phyloP scores from a whole-genome alignment of 2,329 filamentous ascomycete species.

The Aphanocladium album region DNA sequence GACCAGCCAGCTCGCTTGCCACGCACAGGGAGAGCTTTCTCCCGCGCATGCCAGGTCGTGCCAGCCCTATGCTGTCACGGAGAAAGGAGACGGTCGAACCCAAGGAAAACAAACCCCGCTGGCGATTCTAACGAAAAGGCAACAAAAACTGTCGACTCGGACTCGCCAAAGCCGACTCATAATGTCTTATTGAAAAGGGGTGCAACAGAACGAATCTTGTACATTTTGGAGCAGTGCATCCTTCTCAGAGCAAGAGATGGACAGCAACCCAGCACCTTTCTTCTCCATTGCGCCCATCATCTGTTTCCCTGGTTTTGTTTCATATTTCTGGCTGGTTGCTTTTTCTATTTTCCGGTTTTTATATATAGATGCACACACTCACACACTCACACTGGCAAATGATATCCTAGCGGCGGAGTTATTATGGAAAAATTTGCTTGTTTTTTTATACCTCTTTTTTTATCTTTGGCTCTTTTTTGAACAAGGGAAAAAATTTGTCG shows the following conservation, averaged over 20 bases:
- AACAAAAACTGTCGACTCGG: neutral
- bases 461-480: neutral
- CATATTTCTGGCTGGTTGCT: neutral
- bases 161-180: neutral
- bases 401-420: slow-evolving; percentile 13
- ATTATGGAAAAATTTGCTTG: neutral
- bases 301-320: neutral
- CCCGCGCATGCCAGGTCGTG: slow-evolving; percentile 31
- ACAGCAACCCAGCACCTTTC: neutral
- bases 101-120: slow-evolving; percentile 44
- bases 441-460: neutral
- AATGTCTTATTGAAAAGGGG: neutral
- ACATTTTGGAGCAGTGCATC: neutral
- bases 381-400: slow-evolving; percentile 1
- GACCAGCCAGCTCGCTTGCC: slow-evolving; percentile 55
- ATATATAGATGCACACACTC: slow-evolving; percentile 3
- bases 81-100: slow-evolving; percentile 31
- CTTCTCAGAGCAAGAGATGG: neutral
- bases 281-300: neutral
- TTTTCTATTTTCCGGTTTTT: neutral
- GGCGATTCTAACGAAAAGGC: slow-evolving; percentile 35
- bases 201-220: neutral
- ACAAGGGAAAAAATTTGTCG: too few species aligned
- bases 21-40: slow-evolving; percentile 47
- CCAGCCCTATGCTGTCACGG: slow-evolving; percentile 28